Base-by-base conservation (phyloP, 345 rosid species). In the Citrus trifoliata region DNA sequence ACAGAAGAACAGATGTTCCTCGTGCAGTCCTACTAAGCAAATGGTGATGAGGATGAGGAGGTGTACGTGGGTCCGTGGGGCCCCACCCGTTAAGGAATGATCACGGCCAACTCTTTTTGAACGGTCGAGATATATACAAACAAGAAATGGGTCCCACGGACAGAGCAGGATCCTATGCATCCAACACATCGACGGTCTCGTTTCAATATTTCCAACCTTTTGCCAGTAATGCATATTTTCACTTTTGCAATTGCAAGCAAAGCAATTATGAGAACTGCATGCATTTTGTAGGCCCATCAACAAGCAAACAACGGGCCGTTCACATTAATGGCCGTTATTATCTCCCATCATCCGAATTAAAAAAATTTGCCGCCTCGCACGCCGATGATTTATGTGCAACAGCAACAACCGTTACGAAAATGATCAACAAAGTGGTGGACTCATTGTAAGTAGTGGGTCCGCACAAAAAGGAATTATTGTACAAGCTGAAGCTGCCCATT, bases 341-440 rank as follows among this genome's bases (percentile, higher is more conserved):
- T 28, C 37, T 70, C 35, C 25, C 12, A 12, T 46, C 51, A 46
- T 13, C 9, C 37, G 2, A 3, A 70, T 14, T 16, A 25, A 70
- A 70, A 46, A 13, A 71, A 53, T 1, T 30, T 53, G 75, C 42
- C 75, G 62, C 42, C 75, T 28, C 25, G 10, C 40, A 30, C 63
- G 75, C 37, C 75, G 75, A 71, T 71, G 75, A 71, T 71, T 71
- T 7, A 28, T 70, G 73, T 48, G 55, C 60, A 70, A 46, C 30
- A 25, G 2, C 59, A 48, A 3, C 56, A 69, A 19, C 37, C 71
- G 58, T 70, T 69, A 21, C 56, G 6, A 21, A 70, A 70, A 71
- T 40, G 42, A 30, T 35, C 16, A 21, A 53, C 22, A 46, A 51
- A 53, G 60, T 32, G 42, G 75, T 53, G 61, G 21, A 25, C 32